These are phyloP conservation scores for Byssothecium circinans DNA, from an alignment of 2,329 filamentous ascomycete species.

Conservation along the genomic window DNA sequence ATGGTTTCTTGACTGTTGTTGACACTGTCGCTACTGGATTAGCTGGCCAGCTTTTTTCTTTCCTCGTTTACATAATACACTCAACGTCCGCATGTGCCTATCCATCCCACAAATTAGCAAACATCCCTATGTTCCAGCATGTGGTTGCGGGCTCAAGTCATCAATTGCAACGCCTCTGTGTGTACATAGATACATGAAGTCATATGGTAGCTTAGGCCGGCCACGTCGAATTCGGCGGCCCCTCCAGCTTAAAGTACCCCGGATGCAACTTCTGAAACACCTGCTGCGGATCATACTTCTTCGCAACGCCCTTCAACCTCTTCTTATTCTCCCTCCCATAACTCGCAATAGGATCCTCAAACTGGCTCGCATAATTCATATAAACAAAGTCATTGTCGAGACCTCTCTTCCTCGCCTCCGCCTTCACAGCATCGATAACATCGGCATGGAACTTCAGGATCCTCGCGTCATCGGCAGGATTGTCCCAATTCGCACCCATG, in stretches of 20 bases:
- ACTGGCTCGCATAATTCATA: conserved; percentile 53
- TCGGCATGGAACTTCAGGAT: conserved; percentile 21
- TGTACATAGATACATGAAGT: too few relatives aligned
- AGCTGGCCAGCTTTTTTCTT: background rate
- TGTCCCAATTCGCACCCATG: conserved; percentile 21
- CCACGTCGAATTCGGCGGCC: conserved; percentile 6
- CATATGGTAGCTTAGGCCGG: background rate
- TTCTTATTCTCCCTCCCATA: conserved; percentile 46
- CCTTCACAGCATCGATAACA: conserved; percentile 14
- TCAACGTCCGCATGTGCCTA: background rate
- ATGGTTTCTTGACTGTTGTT: background rate
- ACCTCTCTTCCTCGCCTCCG: conserved; percentile 6
- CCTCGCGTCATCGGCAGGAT: conserved; percentile 24
- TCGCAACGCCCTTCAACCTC: conserved; percentile 36
- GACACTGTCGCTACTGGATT: background rate
- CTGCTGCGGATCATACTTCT: conserved; percentile 45
- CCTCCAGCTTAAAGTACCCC: conserved; percentile 48
- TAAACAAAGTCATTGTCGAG: conserved; percentile 43
- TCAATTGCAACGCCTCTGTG: too few relatives aligned
- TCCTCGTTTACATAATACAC: background rate
- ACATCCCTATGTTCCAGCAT: too few relatives aligned
- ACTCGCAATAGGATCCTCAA: conserved; percentile 46
- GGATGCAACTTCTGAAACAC: conserved; percentile 48
- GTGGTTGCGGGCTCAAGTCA: too few relatives aligned
- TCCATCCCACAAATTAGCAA: too few relatives aligned